Conservation (phyloP, 768 basidiomycete genomes). For the Macrocybe gigantea region DNA sequence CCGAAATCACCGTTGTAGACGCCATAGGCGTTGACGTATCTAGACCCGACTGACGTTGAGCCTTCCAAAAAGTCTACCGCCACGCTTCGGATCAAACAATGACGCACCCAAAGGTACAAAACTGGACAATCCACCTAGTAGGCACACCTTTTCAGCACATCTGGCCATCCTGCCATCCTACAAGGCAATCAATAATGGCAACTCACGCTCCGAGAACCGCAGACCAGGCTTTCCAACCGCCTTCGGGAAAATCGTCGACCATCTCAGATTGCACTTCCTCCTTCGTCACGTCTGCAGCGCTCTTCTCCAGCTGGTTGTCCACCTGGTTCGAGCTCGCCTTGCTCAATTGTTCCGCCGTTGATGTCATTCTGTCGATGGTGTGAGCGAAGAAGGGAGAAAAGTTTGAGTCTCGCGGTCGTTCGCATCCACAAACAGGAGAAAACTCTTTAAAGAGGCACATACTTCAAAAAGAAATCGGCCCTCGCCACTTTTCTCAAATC, state of each 20-base stretch:
- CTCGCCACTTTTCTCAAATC: no score
- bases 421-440: no score
- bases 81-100: background rate
- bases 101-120: conserved; percentile 19
- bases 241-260: conserved; percentile 13
- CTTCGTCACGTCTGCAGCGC: background rate
- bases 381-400: no score
- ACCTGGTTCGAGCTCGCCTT: background rate
- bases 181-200: background rate
- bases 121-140: conserved; percentile 16
- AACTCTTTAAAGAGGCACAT: no score
- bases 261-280: background rate
- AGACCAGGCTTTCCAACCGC: conserved; percentile 16
- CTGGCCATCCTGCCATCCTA: background rate
- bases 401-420: no score
- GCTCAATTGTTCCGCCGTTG: background rate
- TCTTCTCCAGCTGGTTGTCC: background rate
- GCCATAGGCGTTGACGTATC: conserved; percentile 17
- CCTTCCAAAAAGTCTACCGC: background rate
- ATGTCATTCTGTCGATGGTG: no score
- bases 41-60: background rate
- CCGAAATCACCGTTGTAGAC: conserved; percentile 15
- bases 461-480: no score
- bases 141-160: background rate
- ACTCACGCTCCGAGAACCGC: conserved; percentile 20